Conservation (phyloP, 352 stramenopile genomes). For the Globisporangium okanoganense region DNA sequence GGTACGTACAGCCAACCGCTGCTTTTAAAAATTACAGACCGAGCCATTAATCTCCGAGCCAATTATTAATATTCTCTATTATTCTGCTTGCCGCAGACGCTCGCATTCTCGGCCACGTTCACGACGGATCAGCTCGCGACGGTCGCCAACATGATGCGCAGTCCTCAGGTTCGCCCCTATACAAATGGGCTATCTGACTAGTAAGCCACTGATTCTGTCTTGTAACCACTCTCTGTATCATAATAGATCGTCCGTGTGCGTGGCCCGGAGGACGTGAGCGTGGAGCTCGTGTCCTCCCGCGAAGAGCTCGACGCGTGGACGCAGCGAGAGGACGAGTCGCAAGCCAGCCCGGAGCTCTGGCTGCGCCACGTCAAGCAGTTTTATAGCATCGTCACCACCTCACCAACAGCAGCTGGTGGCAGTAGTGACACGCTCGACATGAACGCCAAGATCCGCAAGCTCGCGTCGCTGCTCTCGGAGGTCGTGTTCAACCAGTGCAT, state of each 20-base stretch:
- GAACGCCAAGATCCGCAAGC: slow-evolving; percentile 49
- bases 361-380: slow-evolving; percentile 65
- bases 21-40: too few relatives aligned
- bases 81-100: slow-evolving; percentile 27
- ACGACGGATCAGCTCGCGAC: slow-evolving; percentile 58
- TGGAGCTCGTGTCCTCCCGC: slow-evolving; percentile 52
- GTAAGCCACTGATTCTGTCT: not conserved
- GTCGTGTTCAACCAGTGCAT: slow-evolving; percentile 77
- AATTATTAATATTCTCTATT: too few relatives aligned
- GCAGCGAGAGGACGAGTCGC: slow-evolving; percentile 36
- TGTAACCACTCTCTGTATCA: too few relatives aligned
- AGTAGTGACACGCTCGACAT: slow-evolving; percentile 32
- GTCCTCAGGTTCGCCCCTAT: slow-evolving; percentile 39
- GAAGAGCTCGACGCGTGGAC: slow-evolving; percentile 43
- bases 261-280: slow-evolving; percentile 49
- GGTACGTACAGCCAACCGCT: slow-evolving; percentile 17
- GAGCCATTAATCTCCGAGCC: too few relatives aligned
- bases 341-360: slow-evolving; percentile 51
- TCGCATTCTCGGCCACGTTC: slow-evolving; percentile 79
- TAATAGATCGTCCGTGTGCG: slow-evolving; percentile 66
- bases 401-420: not conserved
- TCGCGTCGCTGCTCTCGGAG: slow-evolving; percentile 54
- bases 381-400: slow-evolving; percentile 43
- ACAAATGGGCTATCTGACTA: not conserved
- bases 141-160: slow-evolving; percentile 50